Percentiles rank a stretch among this genome's conserved stretches.
phyloP scores from a whole-genome alignment of 2,329 filamentous ascomycete genomes.

The Corynespora cassiicola region DNA sequence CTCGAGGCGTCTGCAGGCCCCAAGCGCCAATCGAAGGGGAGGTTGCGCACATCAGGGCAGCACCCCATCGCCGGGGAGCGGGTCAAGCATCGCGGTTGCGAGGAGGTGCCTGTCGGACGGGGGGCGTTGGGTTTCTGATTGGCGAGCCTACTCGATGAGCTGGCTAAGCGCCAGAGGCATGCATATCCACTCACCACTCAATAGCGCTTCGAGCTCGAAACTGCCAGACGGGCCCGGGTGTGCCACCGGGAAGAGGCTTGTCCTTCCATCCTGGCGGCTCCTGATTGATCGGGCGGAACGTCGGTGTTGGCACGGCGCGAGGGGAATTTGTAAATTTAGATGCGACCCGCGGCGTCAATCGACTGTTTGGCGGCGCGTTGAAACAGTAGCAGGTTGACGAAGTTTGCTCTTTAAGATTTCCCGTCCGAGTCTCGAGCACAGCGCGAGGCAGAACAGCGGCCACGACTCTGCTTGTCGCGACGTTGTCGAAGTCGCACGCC shows the following conservation, averaged over 20 bases:
- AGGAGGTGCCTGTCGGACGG: background rate
- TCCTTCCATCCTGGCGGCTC: slow-evolving; percentile 1
- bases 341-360: too few relatives aligned
- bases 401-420: too few relatives aligned
- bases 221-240: slow-evolving; percentile 17
- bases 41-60: slow-evolving; percentile 11
- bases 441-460: too few relatives aligned
- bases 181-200: slow-evolving; percentile 34
- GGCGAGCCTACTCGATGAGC: slow-evolving; percentile 1
- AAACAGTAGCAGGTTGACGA: too few relatives aligned
- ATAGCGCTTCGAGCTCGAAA: slow-evolving; percentile 40
- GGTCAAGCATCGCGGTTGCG: too few relatives aligned
- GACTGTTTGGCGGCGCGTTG: too few relatives aligned
- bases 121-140: slow-evolving; percentile 3
- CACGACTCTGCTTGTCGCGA: too few relatives aligned
- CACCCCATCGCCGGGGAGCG: too few relatives aligned
- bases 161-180: slow-evolving; percentile 31
- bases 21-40: slow-evolving; percentile 10
- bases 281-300: slow-evolving; percentile 6
- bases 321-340: slow-evolving; percentile 13
- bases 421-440: too few relatives aligned
- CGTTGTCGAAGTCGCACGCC: too few relatives aligned
- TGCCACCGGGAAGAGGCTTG: slow-evolving; percentile 4
- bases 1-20: too few relatives aligned
- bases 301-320: slow-evolving; percentile 5